Evolutionary conservation across 768 basidiomycete genomes (phyloP).

Genomic region (Candolleomyces aberdarensis): DNA sequence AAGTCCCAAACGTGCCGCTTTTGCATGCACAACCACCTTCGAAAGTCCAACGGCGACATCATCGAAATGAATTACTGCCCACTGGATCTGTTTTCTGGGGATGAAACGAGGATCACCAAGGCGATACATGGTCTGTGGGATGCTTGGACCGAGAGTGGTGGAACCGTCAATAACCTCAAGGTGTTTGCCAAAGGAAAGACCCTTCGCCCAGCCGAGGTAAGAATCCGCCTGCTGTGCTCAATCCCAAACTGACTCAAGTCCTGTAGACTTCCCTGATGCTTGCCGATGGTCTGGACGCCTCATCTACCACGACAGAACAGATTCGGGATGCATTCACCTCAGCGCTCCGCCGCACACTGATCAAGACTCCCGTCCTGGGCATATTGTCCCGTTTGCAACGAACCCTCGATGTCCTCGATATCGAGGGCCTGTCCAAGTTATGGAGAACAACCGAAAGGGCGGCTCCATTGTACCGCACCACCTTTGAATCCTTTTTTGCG

Average conservation of each 20-base stretch:
- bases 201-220: constrained; percentile 56
- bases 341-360: constrained; percentile 45
- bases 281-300: constrained; percentile 13
- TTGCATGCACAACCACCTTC: constrained; percentile 80
- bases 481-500: constrained; percentile 19
- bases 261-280: constrained; percentile 28
- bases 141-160: constrained; percentile 64
- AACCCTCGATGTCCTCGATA: constrained; percentile 77
- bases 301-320: constrained; percentile 13
- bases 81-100: constrained; percentile 82
- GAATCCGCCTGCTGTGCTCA: background rate
- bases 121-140: constrained; percentile 74
- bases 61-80: constrained; percentile 69
- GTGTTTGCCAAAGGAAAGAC: constrained; percentile 69
- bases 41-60: constrained; percentile 33
- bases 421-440: constrained; percentile 69
- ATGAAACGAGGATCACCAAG: constrained; percentile 52
- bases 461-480: constrained; percentile 19
- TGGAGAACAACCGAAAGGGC: constrained; percentile 31
- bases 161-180: constrained; percentile 76
- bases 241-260: background rate
- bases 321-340: constrained; percentile 52
- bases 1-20: constrained; percentile 83
- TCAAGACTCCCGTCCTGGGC: constrained; percentile 48
- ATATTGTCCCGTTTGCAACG: constrained; percentile 64